Conservation (phyloP, 2,329 filamentous ascomycete species). For the Aspergillus felis region DNA sequence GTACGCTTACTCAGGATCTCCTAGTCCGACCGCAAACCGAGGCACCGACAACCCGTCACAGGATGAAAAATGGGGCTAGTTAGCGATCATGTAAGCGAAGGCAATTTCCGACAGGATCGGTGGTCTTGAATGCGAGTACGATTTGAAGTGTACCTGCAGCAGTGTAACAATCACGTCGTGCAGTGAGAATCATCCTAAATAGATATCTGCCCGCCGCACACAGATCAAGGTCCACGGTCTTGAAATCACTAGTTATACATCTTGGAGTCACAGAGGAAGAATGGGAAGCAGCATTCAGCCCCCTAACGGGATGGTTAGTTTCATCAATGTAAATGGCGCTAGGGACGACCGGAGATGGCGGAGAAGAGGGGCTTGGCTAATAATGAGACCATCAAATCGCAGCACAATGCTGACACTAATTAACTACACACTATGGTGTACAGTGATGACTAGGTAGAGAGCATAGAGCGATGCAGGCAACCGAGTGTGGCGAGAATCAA, state of each 20-base stretch:
- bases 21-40: neutral
- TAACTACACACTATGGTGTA: neutral
- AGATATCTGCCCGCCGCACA: too few species aligned
- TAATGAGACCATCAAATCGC: neutral
- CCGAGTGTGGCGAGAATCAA: neutral
- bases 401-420: neutral
- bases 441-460: neutral
- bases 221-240: too few species aligned
- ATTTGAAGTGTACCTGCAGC: too few species aligned
- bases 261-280: neutral
- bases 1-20: neutral
- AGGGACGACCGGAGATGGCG: slow-evolving; percentile 6
- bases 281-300: neutral
- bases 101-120: neutral
- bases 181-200: neutral
- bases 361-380: slow-evolving; percentile 7
- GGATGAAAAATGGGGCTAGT: neutral
- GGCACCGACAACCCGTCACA: neutral
- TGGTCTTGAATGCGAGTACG: too few species aligned
- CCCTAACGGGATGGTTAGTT: neutral
- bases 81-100: neutral
- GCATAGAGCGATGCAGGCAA: neutral
- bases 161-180: neutral
- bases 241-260: neutral
- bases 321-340: slow-evolving; percentile 3